Evolutionary conservation across 306 rosid genomes (phyloP), one percentile per base, ranked within the genome.

Genomic region (Trifolium subterraneum): DNA sequence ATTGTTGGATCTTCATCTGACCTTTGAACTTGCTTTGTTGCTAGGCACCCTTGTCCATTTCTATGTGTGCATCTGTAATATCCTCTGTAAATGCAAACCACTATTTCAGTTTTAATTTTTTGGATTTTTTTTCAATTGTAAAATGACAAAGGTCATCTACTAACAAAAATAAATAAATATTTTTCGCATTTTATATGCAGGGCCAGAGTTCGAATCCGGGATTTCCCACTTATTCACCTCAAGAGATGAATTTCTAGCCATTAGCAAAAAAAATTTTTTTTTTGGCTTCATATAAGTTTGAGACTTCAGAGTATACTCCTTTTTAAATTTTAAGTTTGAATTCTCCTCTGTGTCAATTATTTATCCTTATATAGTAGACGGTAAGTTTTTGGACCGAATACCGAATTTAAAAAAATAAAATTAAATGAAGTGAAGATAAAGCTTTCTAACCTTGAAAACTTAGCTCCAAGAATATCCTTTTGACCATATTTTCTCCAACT

Each of bases 401-500:
- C 16, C 51, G n/a, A n/a, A 47, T 36, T 36, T 1, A 19, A 70
- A 15, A 47, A 15, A 47, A 13, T 31, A 15, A 16, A 51, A 18
- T 15, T 50, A 50, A 42, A 6, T 35, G 29, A 14, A 71, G 44
- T 22, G 23, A 16, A 45, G 16, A 51, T 22, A 73, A 16, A 20
- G 69, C 0, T 1, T 77, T 42, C 73, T 84, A 31, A 93, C 98
- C 98, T 87, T 16, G 95, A 95, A 73, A 83, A 77, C 36, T 71
- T 87, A 41, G 98, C 76, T 55, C 96, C 96, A 55, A 90, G 97
- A 22, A 93, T 93, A 29, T 85, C 91, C 74, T 93, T 90, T 66
- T 90, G 92, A 2, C 97, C 98, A 72, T 93, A 93, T 78, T 93
- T 93, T 82, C 98, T 93, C 98, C 98, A 93, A 80, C 84, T 80